Base-by-base conservation (phyloP, 164 flowering plant genomes). In the Taxillus chinensis region DNA sequence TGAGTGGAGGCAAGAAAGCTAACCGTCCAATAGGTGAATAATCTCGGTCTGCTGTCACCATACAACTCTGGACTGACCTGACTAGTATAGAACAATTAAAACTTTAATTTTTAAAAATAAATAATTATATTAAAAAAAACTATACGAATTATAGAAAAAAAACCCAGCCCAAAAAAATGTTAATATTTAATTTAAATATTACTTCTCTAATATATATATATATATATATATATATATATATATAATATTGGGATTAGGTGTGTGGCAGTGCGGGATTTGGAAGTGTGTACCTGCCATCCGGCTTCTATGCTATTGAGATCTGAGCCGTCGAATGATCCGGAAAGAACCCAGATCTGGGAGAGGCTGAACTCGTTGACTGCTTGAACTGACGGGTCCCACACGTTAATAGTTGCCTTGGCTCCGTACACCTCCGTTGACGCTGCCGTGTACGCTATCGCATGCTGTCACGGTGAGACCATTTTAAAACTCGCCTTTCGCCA, bases 61-160 rank as follows among this genome's bases (percentile, higher is more conserved):
- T 95, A 95, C 46, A 90, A 95, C 90, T 95, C 96, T 82, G 99
- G 99, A 92, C 97, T 89, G 83, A 95, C 99, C 99, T 95, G 97
- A 86, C 98, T 89, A 90, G 86, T 80, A 76, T 13, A 46, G 74
- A 90, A 93, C 63, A 74, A 82, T 85, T 74, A 62, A 70, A 75
- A 70, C 80, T 79, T 87, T 68, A 87, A 78, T 72, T 74, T 70
- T 27, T 27, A 0, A 0, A 27, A 27, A 37, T 37, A 5, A 10
- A 3, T 5, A n/a, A 39, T 52, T 16, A n/a, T 52, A 45, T 37
- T 0, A 45, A 46, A 38, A 65, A 27, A 27, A 27, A 27, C 27
- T 27, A 27, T 27, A 27, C 27, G 2, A 27, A 27, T 27, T 27
- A 27, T 27, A 27, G 27, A 27, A 27, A 27, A 27, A 27, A 27